phyloP scores from a whole-genome alignment of 805 yeast genomes.

The Candida alai region DNA sequence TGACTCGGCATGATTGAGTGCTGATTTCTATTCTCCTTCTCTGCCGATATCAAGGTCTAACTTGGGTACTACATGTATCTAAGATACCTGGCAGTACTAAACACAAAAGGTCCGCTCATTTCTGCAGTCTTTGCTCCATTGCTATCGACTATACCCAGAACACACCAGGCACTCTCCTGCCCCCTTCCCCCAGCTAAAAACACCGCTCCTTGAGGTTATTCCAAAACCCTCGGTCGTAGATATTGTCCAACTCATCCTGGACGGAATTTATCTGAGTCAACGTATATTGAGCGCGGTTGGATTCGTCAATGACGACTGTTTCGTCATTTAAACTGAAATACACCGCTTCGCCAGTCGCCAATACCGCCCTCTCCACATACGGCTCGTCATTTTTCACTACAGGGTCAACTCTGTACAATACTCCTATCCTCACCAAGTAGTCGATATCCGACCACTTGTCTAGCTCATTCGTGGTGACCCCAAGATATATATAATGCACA shows the following conservation, averaged over 20 bases:
- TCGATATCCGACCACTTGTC: conserved; percentile 69
- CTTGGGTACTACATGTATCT: no score
- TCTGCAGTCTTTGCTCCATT: no score
- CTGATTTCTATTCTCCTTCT: no score
- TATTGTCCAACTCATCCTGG: conserved; percentile 33
- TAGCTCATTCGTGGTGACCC: conserved; percentile 73
- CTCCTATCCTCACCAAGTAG: conserved; percentile 31
- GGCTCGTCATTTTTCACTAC: conserved; percentile 10
- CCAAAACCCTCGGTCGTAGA: conserved; percentile 49
- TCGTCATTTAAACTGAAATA: conserved; percentile 28
- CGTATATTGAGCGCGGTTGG: conserved; percentile 8
- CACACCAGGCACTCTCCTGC: no score
- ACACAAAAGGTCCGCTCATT: no score
- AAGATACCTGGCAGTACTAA: no score
- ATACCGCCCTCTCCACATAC: conserved; percentile 22
- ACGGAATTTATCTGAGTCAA: conserved; percentile 21
- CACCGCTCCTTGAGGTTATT: conserved; percentile 35
- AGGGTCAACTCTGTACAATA: conserved; percentile 22
- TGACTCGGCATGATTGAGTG: no score
- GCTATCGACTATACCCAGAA: no score
- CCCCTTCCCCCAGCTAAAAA: no score
- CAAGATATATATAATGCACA: conserved; percentile 49
- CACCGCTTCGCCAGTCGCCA: conserved; percentile 15
- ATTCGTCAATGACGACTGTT: conserved; percentile 13
- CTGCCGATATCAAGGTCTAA: no score